These are phyloP conservation scores for Verbena officinalis DNA, from an alignment of 257 asterid species.

Conservation along the genomic window DNA sequence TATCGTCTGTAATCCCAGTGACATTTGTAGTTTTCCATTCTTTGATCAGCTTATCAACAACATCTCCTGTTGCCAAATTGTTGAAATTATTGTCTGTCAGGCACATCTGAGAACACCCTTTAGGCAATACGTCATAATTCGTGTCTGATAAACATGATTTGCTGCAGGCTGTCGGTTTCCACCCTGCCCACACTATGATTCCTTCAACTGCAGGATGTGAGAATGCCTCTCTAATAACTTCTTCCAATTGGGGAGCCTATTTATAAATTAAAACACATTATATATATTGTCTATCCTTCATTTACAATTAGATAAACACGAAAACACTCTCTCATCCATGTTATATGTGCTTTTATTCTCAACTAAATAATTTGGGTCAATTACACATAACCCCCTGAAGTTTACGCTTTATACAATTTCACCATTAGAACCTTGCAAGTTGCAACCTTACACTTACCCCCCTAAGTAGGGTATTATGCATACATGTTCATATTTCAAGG, in stretches of 20 bases:
- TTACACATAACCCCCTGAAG: no score
- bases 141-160: constrained; percentile 35
- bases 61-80: constrained; percentile 46
- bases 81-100: constrained; percentile 45
- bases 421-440: no score
- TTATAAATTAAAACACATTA: no score
- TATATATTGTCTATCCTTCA: no score
- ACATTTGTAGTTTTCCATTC: constrained; percentile 51
- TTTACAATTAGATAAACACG: no score
- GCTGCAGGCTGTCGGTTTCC: constrained; percentile 51
- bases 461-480: no score
- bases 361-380: no score
- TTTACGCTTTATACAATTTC: no score
- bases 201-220: constrained; percentile 70
- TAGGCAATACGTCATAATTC: not conserved
- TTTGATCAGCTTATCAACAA: constrained; percentile 48
- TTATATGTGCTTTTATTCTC: no score
- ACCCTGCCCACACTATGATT: constrained; percentile 58
- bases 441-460: no score
- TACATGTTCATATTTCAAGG: no score
- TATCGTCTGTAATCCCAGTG: constrained; percentile 34
- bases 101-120: constrained; percentile 39
- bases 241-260: constrained; percentile 40
- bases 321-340: no score
- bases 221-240: constrained; percentile 51